Evolutionary conservation across 2,329 filamentous ascomycete species (phyloP).

Genomic region (Calonectria multiphialidica): DNA sequence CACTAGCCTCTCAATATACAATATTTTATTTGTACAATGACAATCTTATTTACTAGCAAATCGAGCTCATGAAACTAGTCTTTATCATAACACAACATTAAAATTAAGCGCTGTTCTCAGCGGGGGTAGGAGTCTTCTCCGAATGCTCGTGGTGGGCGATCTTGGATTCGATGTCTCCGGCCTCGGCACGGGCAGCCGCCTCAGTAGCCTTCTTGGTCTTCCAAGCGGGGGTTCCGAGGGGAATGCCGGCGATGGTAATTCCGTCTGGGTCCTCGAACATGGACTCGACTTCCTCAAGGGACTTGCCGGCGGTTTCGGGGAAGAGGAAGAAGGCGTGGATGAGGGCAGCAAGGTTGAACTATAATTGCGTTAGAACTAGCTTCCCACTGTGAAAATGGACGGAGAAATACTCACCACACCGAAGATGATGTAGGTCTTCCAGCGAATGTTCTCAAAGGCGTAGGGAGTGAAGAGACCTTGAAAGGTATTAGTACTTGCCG

Average conservation of each 20-base stretch:
- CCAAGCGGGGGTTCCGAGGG: slow-evolving; percentile 37
- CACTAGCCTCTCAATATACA: no score
- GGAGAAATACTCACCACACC: slow-evolving; percentile 46
- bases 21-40: background rate
- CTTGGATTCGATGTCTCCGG: slow-evolving; percentile 38
- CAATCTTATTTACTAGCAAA: background rate
- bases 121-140: slow-evolving; percentile 25
- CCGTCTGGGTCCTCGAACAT: slow-evolving; percentile 45
- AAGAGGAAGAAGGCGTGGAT: slow-evolving; percentile 56
- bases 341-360: slow-evolving; percentile 37
- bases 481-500: background rate
- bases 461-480: slow-evolving; percentile 15
- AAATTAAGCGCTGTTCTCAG: background rate
- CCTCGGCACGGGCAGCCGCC: slow-evolving; percentile 24
- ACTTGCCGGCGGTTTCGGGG: slow-evolving; percentile 59
- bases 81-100: no score
- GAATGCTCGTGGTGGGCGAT: slow-evolving; percentile 29
- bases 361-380: background rate
- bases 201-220: slow-evolving; percentile 32
- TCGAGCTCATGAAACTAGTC: background rate
- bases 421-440: slow-evolving; percentile 57
- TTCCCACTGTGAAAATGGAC: background rate
- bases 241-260: slow-evolving; percentile 17
- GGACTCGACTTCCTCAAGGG: slow-evolving; percentile 72
- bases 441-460: slow-evolving; percentile 18